phyloP scores from a whole-genome alignment of 495 filamentous ascomycete species.

The Neurospora sp. region DNA sequence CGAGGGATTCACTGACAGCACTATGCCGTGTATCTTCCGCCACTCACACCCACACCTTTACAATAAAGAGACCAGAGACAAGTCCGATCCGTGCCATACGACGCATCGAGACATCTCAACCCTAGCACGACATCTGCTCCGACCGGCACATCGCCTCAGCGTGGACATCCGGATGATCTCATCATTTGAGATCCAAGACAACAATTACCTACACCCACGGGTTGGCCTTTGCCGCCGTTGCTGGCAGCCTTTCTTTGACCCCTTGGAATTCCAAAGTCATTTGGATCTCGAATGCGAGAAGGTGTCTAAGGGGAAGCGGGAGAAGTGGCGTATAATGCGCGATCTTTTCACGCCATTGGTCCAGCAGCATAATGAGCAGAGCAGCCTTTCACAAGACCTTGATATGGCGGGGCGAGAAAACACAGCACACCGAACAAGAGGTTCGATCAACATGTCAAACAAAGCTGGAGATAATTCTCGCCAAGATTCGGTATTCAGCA shows the following conservation, averaged over 20 bases:
- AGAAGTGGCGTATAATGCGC: slow-evolving; percentile 24
- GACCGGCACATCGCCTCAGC: slow-evolving; percentile 22
- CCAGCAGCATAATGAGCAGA: background rate
- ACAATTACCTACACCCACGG: slow-evolving; percentile 15
- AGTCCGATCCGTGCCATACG: slow-evolving; percentile 25
- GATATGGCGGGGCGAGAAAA: background rate
- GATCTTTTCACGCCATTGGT: slow-evolving; percentile 21
- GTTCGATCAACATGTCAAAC: background rate
- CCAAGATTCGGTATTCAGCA: background rate
- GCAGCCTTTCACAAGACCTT: background rate
- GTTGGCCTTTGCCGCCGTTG: slow-evolving; percentile 23
- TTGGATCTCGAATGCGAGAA: slow-evolving; percentile 12
- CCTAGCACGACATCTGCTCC: slow-evolving; percentile 22
- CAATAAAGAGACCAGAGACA: slow-evolving; percentile 19
- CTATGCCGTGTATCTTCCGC: slow-evolving; percentile 25
- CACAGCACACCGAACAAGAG: background rate
- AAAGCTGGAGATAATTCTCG: background rate
- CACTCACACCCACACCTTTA: slow-evolving; percentile 22
- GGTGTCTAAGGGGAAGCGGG: slow-evolving; percentile 25
- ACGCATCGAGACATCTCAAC: slow-evolving; percentile 27
- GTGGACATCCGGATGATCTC: slow-evolving; percentile 20
- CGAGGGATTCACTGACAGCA: slow-evolving; percentile 21
- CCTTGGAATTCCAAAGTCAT: slow-evolving; percentile 14
- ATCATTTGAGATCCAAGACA: slow-evolving; percentile 21
- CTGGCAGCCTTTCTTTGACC: slow-evolving; percentile 17